These are phyloP conservation scores for Vachellia pachyceras DNA, from an alignment of 306 rosid species.

Conservation along the genomic window DNA sequence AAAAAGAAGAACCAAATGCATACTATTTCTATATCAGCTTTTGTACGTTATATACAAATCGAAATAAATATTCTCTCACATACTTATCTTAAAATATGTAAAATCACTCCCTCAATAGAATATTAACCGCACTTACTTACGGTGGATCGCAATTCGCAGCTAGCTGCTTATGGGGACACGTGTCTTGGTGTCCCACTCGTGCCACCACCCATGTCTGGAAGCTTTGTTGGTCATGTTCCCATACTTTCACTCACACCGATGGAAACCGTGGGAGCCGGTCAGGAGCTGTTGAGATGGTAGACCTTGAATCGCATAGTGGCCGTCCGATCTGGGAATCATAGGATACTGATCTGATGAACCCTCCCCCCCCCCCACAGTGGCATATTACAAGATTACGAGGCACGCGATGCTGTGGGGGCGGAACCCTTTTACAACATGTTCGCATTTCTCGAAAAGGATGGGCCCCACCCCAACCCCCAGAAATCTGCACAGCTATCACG, in stretches of 20 bases:
- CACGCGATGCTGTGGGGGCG: background rate
- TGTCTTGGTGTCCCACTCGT: background rate
- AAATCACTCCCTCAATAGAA: too few species aligned
- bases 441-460: background rate
- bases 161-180: too few species aligned
- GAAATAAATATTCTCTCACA: too few species aligned
- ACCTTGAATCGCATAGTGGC: background rate
- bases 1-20: too few species aligned
- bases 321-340: conserved; percentile 7
- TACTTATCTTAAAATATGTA: too few species aligned
- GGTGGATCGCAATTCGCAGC: too few species aligned
- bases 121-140: too few species aligned
- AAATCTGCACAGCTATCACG: conserved; percentile 17
- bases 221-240: background rate
- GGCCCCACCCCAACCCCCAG: conserved; percentile 2
- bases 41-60: too few species aligned
- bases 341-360: background rate
- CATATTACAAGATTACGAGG: conserved; percentile 7
- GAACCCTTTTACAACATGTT: background rate
- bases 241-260: background rate
- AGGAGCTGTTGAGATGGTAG: accelerated
- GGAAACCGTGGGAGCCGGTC: background rate
- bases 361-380: background rate
- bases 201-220: background rate
- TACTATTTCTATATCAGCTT: too few species aligned